Evolutionary conservation across 2,329 filamentous ascomycete genomes (phyloP), one percentile per base, ranked within the genome.

Genomic region (Diplodia intermedia): DNA sequence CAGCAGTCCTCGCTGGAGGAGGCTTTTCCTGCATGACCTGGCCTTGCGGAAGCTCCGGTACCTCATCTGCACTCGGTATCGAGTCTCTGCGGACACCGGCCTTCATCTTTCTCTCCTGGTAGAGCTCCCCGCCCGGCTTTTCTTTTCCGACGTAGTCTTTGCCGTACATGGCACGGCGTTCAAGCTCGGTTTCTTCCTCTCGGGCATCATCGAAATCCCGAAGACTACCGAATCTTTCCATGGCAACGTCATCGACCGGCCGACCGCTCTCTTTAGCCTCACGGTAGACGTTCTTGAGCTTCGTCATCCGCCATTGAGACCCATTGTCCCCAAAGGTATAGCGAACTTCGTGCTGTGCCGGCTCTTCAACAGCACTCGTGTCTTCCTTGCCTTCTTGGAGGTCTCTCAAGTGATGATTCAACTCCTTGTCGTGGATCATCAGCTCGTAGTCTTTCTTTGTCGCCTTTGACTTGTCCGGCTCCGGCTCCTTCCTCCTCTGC

Each of bases 281-380:
- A 31, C 88, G 86, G 78, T 97, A 97, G 1, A 97, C 92, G 12
- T 89, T 91, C 71, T 91, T 93, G 38, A 99, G 86, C 78, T 94
- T 97, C 6, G 91, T 97, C 94, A 99, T 97, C 61, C 96, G 90
- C 95, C 96, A 99, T 73, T 93, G 88, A 15, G 94, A 94, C 0
- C 95, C 94, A 7, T 87, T 82, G 77, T 99, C 95, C 20, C 96
- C 95, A 78, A 99, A 96, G 0, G 83, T 91, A 76, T 98, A 99
- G 68, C 87, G 84, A 9, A 96, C 87, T 67, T 91, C 86, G 65
- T 88, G 83, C 54, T 88, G 80, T 0, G 84, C 82, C 1, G 86
- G 83, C 71, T 86, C 80, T 7, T 86, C 78, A 26, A 84, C 81
- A 11, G 87, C 77, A 15, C 71, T 72, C 1, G 61, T 68, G 1